Conservation (phyloP, 768 basidiomycete species). For the Neoboletus magnificus region DNA sequence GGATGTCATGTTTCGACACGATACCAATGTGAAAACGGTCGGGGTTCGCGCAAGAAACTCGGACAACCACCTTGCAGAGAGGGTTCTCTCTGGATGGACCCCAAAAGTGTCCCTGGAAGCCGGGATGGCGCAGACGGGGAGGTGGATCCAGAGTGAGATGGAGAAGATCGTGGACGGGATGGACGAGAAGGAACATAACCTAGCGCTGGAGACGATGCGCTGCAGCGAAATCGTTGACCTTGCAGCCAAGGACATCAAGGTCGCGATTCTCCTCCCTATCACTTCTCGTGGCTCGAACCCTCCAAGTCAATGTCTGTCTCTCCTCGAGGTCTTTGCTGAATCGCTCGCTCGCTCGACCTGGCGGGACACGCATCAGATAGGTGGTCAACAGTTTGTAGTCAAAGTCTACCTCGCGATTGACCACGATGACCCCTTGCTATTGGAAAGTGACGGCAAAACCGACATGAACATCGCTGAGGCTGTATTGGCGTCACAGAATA, state of each 20-base stretch:
- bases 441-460: conserved; percentile 9
- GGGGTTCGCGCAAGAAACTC: conserved; percentile 54
- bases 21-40: conserved; percentile 31
- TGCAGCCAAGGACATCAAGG: conserved; percentile 32
- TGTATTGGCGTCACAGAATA: conserved; percentile 36
- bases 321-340: conserved; percentile 41
- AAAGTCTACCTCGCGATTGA: conserved; percentile 55
- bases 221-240: conserved; percentile 42
- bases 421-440: conserved; percentile 43
- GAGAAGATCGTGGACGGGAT: conserved; percentile 10
- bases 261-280: conserved; percentile 56
- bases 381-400: conserved; percentile 33
- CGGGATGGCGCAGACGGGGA: conserved; percentile 45
- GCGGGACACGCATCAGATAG: conserved; percentile 36
- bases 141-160: conserved; percentile 48
- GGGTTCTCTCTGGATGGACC: conserved; percentile 38
- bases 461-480: conserved; percentile 33
- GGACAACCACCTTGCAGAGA: conserved; percentile 39
- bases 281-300: conserved; percentile 44
- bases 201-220: conserved; percentile 24
- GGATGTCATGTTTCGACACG: conserved; percentile 28
- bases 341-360: conserved; percentile 47
- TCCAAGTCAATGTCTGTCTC: conserved; percentile 38
- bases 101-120: conserved; percentile 40
- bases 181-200: conserved; percentile 6